A percentile compares a stretch with the other conserved stretches of the same genome.
phyloP scores from a whole-genome alignment of 2,329 filamentous ascomycete species.

The Neopestalotiopsis sp. region DNA sequence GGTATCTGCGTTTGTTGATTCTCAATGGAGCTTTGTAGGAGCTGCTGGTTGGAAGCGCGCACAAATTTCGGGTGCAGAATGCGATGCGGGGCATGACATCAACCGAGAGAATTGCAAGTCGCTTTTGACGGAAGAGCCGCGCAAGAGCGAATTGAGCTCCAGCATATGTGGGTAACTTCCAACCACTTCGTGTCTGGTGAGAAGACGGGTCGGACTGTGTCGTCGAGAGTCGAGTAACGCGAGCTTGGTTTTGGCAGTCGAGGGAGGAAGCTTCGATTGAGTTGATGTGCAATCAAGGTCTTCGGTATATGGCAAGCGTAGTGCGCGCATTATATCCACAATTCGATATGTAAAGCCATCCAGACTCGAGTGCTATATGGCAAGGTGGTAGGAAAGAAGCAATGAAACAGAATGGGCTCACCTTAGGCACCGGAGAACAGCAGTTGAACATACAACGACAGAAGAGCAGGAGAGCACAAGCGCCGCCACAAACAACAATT shows the following conservation, averaged over 20 bases:
- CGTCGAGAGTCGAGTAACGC: background rate
- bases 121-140: background rate
- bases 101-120: background rate
- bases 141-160: background rate
- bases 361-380: conserved; percentile 12
- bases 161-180: background rate
- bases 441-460: conserved; percentile 18
- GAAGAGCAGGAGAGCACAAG: conserved; percentile 20
- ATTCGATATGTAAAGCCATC: background rate
- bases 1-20: background rate
- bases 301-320: background rate
- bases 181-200: background rate
- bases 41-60: background rate
- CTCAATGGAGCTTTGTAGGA: background rate
- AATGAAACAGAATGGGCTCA: conserved; percentile 17
- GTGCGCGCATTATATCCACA: background rate
- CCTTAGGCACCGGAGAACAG: conserved; percentile 20
- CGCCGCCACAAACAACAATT: conserved; percentile 21
- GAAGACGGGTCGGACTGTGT: background rate
- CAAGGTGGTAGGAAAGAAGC: conserved; percentile 1
- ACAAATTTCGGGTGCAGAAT: conserved; percentile 13
- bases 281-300: background rate
- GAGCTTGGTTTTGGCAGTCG: background rate
- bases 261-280: background rate
- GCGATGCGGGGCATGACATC: conserved; percentile 31